A percentile compares a stretch with the other conserved stretches of the same genome.
These are phyloP conservation scores for Pestalotiopsis sp. DNA, from an alignment of 2,329 filamentous ascomycete genomes.

Conservation along the genomic window DNA sequence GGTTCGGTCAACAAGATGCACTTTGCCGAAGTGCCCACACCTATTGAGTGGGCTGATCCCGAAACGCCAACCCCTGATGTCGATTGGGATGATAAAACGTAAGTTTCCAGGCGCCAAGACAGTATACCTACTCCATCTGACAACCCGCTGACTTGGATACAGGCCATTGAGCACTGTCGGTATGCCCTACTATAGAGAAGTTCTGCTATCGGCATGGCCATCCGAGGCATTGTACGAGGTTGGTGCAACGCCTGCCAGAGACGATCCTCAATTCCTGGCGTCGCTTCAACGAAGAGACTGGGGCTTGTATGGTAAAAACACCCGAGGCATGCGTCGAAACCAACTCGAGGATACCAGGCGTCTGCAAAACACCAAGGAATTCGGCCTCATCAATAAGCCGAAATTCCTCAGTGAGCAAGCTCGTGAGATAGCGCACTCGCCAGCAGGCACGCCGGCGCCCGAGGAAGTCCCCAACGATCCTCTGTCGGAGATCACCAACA, in stretches of 20 bases:
- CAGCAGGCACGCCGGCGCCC: slow-evolving; percentile 40
- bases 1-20: slow-evolving; percentile 83
- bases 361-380: slow-evolving; percentile 55
- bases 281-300: slow-evolving; percentile 73
- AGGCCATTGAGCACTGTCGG: slow-evolving; percentile 84
- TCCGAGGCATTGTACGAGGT: slow-evolving; percentile 82
- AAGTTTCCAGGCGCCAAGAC: slow-evolving; percentile 33
- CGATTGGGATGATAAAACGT: slow-evolving; percentile 74
- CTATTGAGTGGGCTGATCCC: slow-evolving; percentile 76
- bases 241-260: slow-evolving; percentile 76
- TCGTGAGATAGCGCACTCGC: slow-evolving; percentile 62
- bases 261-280: slow-evolving; percentile 72
- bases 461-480: slow-evolving; percentile 58
- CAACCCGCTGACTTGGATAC: slow-evolving; percentile 14
- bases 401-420: slow-evolving; percentile 96
- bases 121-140: neutral
- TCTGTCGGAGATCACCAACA: slow-evolving; percentile 66
- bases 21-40: slow-evolving; percentile 80
- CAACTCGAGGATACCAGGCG: slow-evolving; percentile 77
- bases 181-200: slow-evolving; percentile 91
- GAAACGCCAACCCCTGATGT: slow-evolving; percentile 59
- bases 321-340: slow-evolving; percentile 74
- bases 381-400: slow-evolving; percentile 71
- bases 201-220: slow-evolving; percentile 87
- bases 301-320: slow-evolving; percentile 78